Conservation (phyloP, 2,329 filamentous ascomycete genomes). For the Neobulgaria alba region DNA sequence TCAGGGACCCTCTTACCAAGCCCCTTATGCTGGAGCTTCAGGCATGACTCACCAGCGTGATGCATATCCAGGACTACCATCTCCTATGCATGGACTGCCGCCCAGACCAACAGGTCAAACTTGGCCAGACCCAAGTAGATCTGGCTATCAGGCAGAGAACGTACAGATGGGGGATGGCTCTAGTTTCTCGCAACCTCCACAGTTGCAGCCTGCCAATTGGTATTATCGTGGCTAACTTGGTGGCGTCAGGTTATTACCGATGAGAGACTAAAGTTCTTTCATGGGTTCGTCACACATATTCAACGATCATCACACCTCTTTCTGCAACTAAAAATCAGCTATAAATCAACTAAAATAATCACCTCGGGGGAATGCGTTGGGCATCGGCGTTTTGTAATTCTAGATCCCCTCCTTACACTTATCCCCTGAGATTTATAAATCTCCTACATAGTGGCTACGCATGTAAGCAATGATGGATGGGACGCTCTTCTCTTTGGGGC, state of each 20-base stretch:
- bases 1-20: neutral
- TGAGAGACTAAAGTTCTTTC: too few relatives aligned
- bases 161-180: too few relatives aligned
- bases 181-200: too few relatives aligned
- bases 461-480: neutral
- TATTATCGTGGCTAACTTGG: constrained; percentile 11
- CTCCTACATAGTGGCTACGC: neutral
- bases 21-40: constrained; percentile 2
- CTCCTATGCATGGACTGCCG: constrained; percentile 8
- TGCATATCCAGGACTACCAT: constrained; percentile 6
- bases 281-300: too few relatives aligned
- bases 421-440: too few relatives aligned
- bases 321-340: too few relatives aligned
- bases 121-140: constrained; percentile 20
- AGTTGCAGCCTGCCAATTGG: constrained; percentile 9
- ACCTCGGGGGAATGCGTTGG: too few relatives aligned
- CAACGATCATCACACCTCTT: too few relatives aligned
- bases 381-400: too few relatives aligned
- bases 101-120: too few relatives aligned
- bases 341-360: too few relatives aligned
- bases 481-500: constrained; percentile 1
- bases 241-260: constrained; percentile 12
- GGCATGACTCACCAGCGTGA: constrained; percentile 10
- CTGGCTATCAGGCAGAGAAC: constrained; percentile 17
- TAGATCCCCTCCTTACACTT: neutral